Evolutionary conservation across 371 early-diverging fungal species (phyloP).

Genomic region (Actinomortierella wolfii): DNA sequence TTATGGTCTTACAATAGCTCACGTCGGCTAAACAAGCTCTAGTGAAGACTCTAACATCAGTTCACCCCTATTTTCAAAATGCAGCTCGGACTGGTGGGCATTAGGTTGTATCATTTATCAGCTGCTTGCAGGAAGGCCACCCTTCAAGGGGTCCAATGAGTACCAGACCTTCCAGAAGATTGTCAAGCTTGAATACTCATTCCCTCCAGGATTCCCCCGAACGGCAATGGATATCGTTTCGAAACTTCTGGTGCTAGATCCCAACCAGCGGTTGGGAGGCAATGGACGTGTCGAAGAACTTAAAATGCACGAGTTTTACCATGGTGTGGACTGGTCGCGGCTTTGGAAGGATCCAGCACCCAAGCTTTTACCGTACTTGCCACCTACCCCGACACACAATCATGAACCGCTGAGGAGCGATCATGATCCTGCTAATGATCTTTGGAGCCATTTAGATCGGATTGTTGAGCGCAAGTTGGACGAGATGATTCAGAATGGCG

Average conservation of each 20-base stretch:
- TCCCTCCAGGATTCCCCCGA: conserved; percentile 76
- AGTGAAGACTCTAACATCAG: too few relatives aligned
- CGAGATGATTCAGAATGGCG: too few relatives aligned
- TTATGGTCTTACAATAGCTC: too few relatives aligned
- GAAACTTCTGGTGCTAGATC: conserved; percentile 76
- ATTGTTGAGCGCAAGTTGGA: too few relatives aligned
- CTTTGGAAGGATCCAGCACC: conserved; percentile 62
- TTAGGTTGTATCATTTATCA: conserved; percentile 98
- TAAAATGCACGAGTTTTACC: conserved; percentile 90
- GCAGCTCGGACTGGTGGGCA: conserved; percentile 96
- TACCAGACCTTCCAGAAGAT: conserved; percentile 97
- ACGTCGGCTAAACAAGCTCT: too few relatives aligned
- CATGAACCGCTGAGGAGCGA: conserved; percentile 32
- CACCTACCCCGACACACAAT: conserved; percentile 44
- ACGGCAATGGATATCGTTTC: conserved; percentile 74
- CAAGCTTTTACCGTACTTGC: conserved; percentile 45
- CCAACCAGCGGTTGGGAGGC: conserved; percentile 72
- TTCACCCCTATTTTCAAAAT: conserved; percentile 29
- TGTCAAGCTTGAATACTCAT: conserved; percentile 79
- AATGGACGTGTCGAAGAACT: conserved; percentile 69
- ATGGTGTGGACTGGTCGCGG: conserved; percentile 81
- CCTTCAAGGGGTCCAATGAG: conserved; percentile 95
- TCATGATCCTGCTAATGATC: conserved; percentile 10
- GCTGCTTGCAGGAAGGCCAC: conserved; percentile 90
- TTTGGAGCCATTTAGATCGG: too few relatives aligned